These are phyloP conservation scores for Paragyromitra xinjiangensis DNA, from an alignment of 495 filamentous ascomycete genomes.

Conservation along the genomic window DNA sequence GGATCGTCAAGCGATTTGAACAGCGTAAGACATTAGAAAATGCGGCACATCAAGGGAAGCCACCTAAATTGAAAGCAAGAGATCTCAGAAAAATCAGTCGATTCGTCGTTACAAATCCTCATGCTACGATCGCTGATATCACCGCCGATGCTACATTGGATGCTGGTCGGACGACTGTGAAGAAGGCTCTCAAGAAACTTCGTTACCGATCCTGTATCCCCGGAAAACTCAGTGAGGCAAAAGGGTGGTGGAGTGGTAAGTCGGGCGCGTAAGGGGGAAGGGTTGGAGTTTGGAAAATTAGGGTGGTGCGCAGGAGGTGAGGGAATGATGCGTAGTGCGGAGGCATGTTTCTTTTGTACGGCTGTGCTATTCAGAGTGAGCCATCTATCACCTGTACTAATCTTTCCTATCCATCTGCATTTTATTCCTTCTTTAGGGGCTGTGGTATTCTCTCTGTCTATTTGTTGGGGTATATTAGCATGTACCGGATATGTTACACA, in stretches of 20 bases:
- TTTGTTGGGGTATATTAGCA: too few relatives aligned
- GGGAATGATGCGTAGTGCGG: too few relatives aligned
- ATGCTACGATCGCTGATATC: neutral
- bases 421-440: neutral
- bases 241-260: neutral
- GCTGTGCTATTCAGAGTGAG: too few relatives aligned
- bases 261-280: neutral
- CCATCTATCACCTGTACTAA: neutral
- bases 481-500: too few relatives aligned
- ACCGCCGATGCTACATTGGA: neutral
- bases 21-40: neutral
- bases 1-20: constrained; percentile 14
- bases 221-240: neutral
- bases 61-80: neutral
- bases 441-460: too few relatives aligned
- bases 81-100: neutral
- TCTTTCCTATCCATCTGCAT: neutral
- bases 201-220: neutral
- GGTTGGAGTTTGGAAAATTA: neutral
- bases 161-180: neutral
- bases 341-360: too few relatives aligned
- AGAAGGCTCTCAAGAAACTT: constrained; percentile 2
- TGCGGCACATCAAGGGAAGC: neutral
- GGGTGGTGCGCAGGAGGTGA: too few relatives aligned
- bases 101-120: neutral